Conservation (phyloP, 2,329 filamentous ascomycete genomes). For the Lomentospora prolificans region DNA sequence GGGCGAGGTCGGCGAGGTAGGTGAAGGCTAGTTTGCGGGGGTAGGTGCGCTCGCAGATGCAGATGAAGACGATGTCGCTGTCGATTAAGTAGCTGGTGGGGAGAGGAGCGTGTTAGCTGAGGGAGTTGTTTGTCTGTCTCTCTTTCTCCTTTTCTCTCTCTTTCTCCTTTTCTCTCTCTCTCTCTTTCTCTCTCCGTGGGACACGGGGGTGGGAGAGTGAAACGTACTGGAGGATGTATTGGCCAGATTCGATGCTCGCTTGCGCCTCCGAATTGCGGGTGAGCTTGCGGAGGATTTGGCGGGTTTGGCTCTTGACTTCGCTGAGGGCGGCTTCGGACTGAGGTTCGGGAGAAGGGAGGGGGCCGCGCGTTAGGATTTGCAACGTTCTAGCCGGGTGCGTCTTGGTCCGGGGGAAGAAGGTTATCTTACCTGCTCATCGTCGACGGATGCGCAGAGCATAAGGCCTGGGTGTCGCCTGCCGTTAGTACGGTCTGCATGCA, state of each 20-base stretch:
- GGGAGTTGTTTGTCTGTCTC: not conserved
- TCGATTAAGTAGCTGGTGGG: slow-evolving; percentile 67
- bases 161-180: not conserved
- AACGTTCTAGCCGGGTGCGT: too few relatives aligned
- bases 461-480: slow-evolving; percentile 50
- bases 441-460: slow-evolving; percentile 88
- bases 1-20: slow-evolving; percentile 84
- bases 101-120: not conserved
- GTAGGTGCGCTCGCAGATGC: slow-evolving; percentile 88
- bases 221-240: slow-evolving; percentile 75
- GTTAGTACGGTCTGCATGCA: not conserved
- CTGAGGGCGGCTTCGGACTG: slow-evolving; percentile 61
- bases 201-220: not conserved
- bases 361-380: too few relatives aligned
- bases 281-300: slow-evolving; percentile 80
- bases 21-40: slow-evolving; percentile 97
- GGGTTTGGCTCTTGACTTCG: slow-evolving; percentile 84
- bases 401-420: not conserved
- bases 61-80: slow-evolving; percentile 77
- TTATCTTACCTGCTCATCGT: slow-evolving; percentile 63
- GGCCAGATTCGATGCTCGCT: slow-evolving; percentile 79
- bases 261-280: slow-evolving; percentile 83
- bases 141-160: not conserved
- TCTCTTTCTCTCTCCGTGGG: too few relatives aligned
- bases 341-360: not conserved